Evolutionary conservation across 345 rosid genomes (phyloP), one percentile per base, ranked within the genome.

Genomic region (Eucalyptus melliodora): DNA sequence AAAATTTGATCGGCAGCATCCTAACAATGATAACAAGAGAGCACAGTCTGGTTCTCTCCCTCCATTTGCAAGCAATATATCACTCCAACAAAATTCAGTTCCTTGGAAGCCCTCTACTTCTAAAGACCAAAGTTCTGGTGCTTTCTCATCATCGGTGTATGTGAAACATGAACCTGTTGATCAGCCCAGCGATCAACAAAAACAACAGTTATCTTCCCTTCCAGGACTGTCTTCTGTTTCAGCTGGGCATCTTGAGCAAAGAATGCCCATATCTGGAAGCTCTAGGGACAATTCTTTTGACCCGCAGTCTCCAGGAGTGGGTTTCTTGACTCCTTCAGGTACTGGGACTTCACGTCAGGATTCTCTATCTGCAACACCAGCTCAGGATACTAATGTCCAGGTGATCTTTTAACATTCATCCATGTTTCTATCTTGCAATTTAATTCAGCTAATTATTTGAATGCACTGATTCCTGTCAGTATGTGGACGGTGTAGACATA

Each of bases 111-210:
- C 95, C 42, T 89, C 96, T 40, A 60, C 91, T 42, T 92, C 88
- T 88, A 93, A 94, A 91, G 98, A 95, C 88, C 95, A 92, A 88
- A 90, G 72, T 89, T 86, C 94, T 59, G 92, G 92, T 87, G 55
- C 92, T 65, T 90, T 93, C 87, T 86, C 96, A 87, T 93, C 97
- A 88, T 56, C 88, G 77, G 69, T 93, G 80, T 92, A 93, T 93
- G 97, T 94, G 50, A 97, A 97, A 92, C 96, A 92, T 87, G 98
- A 96, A 88, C 91, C 94, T 34, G 89, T 89, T 72, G 99, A 97
- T 80, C 98, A 94, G 91, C 91, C 94, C 51, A 96, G 94, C 37
- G 97, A 94, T 87, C 94, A 91, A 88, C 92, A 91, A 31, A 93
- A 92, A 88, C 88, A 92, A 86, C 94, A 87, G 88, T 50, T 90